phyloP scores from a whole-genome alignment of 345 rosid genomes.

The Mallotus nudiflorus region DNA sequence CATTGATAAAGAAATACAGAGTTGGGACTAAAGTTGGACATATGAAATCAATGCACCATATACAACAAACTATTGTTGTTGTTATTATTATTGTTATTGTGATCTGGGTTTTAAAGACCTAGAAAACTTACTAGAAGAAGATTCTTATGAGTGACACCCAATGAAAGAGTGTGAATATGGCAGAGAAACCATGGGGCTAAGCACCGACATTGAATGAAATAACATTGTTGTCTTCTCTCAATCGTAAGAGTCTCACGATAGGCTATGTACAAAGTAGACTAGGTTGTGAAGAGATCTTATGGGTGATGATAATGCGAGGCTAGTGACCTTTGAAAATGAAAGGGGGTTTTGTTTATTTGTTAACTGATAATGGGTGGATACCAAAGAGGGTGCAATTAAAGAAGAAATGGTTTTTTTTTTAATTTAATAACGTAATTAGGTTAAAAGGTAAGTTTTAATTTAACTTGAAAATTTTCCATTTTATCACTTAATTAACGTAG shows the following conservation, averaged over 20 bases:
- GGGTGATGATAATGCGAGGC: constrained; percentile 84
- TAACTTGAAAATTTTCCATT: too few relatives aligned
- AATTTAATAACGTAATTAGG: too few relatives aligned
- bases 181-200: constrained; percentile 86
- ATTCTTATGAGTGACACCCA: constrained; percentile 84
- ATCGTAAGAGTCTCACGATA: constrained; percentile 93
- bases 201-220: constrained; percentile 86
- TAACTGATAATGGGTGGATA: background rate
- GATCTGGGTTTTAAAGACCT: constrained; percentile 89
- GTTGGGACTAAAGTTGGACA: constrained; percentile 63
- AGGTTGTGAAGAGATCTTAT: constrained; percentile 85
- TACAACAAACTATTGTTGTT: constrained; percentile 58
- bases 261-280: constrained; percentile 94
- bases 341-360: constrained; percentile 8
- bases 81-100: constrained; percentile 53
- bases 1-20: constrained; percentile 65
- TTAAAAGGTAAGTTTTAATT: too few relatives aligned
- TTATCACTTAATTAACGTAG: too few relatives aligned
- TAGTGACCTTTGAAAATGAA: constrained; percentile 61
- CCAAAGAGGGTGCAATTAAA: too few relatives aligned
- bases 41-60: constrained; percentile 60
- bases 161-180: constrained; percentile 94
- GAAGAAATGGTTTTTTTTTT: constrained; percentile 4
- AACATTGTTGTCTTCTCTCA: constrained; percentile 95
- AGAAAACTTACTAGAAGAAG: constrained; percentile 87